phyloP scores from a whole-genome alignment of 2,329 filamentous ascomycete genomes.

The Periconia sp. region DNA sequence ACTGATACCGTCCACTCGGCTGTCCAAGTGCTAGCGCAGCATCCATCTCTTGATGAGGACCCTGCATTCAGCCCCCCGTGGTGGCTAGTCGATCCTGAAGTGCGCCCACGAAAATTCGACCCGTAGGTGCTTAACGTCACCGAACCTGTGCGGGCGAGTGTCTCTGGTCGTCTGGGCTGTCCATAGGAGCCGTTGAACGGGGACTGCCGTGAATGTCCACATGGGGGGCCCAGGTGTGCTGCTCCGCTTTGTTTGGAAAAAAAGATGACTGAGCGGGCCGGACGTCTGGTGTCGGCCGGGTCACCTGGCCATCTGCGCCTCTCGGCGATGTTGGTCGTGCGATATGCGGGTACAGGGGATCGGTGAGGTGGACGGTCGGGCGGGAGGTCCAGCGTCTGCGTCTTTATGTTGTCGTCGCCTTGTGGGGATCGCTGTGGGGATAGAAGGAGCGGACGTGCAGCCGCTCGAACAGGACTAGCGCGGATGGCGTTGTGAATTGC shows the following conservation, averaged over 20 bases:
- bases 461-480: slow-evolving; percentile 7
- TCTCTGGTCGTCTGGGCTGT: too few species aligned
- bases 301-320: background rate
- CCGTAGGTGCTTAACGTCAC: too few species aligned
- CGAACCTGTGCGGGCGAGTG: too few species aligned
- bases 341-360: background rate
- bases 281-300: slow-evolving; percentile 1
- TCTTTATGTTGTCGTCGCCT: slow-evolving; percentile 1
- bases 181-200: too few species aligned
- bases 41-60: slow-evolving; percentile 13
- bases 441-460: background rate
- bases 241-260: slow-evolving; percentile 5
- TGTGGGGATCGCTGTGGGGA: slow-evolving; percentile 8
- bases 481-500: slow-evolving; percentile 12
- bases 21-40: slow-evolving; percentile 4
- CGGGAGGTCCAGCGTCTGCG: background rate
- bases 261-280: slow-evolving; percentile 3
- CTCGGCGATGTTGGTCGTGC: slow-evolving; percentile 3
- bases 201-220: too few species aligned
- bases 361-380: too few species aligned
- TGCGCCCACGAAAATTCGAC: too few species aligned
- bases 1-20: slow-evolving; percentile 13
- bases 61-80: slow-evolving; percentile 18
- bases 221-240: too few species aligned
- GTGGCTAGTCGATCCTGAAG: slow-evolving; percentile 14